Percentiles rank a stretch among this genome's conserved stretches.
Conservation (phyloP, 495 filamentous ascomycete genomes). For the Aspergillus saccharolyticus region DNA sequence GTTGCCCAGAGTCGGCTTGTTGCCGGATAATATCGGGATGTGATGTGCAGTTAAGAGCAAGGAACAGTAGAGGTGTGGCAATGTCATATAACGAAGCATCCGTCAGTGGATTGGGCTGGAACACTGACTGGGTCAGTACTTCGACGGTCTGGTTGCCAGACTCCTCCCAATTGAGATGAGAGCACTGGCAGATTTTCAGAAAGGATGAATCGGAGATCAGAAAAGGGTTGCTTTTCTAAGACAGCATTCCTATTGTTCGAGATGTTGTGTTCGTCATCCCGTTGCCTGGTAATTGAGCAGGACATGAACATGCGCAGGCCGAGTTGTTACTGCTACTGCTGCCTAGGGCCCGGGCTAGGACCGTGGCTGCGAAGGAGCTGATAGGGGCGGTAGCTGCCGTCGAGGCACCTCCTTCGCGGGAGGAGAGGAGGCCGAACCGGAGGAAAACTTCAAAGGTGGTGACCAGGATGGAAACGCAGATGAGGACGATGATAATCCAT, state of each 20-base stretch:
- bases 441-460: conserved; percentile 86
- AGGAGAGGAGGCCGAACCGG: conserved; percentile 71
- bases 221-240: background rate
- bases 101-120: too few species aligned
- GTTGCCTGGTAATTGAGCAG: background rate
- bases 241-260: background rate
- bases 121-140: too few species aligned
- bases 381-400: background rate
- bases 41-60: too few species aligned
- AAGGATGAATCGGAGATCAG: background rate
- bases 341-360: conserved; percentile 16
- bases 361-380: conserved; percentile 9
- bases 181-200: too few species aligned
- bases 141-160: too few species aligned
- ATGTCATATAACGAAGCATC: too few species aligned
- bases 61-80: too few species aligned
- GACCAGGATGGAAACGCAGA: conserved; percentile 82
- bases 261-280: background rate
- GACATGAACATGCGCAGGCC: background rate
- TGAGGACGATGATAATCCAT: conserved; percentile 97
- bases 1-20: too few species aligned
- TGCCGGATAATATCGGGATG: too few species aligned
- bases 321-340: background rate
- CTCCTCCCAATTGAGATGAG: too few species aligned
- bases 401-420: conserved; percentile 23